Evolutionary conservation across 2,329 filamentous ascomycete species (phyloP).

Genomic region (Beauveria asiatica): DNA sequence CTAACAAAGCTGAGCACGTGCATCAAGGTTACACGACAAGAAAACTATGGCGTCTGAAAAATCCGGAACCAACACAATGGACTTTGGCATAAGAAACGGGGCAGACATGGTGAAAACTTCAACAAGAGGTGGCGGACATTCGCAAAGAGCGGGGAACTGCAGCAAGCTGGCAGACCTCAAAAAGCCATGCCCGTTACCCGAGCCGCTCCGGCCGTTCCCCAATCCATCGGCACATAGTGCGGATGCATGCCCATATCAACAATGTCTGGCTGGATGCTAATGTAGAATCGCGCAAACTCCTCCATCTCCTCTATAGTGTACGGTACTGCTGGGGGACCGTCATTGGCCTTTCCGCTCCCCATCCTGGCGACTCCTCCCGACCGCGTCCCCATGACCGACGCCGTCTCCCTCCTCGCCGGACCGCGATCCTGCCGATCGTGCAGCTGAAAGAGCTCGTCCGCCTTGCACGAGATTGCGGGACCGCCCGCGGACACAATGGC

Average conservation of each 20-base stretch:
- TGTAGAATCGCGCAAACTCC: neutral
- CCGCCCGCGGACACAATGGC: slow-evolving; percentile 20
- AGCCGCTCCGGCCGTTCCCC: neutral
- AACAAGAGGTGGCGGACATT: no score
- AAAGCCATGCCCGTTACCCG: neutral
- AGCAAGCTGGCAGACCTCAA: neutral
- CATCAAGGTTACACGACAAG: no score
- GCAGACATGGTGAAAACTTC: no score
- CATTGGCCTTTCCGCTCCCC: neutral
- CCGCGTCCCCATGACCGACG: neutral
- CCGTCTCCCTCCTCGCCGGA: neutral
- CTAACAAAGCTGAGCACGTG: no score
- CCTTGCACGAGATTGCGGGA: slow-evolving; percentile 16
- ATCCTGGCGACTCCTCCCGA: neutral
- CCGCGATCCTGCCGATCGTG: neutral
- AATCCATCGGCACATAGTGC: neutral
- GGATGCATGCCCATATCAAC: neutral
- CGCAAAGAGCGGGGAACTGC: no score
- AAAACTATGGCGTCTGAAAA: no score
- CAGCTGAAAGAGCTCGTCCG: neutral
- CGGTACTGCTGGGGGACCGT: neutral
- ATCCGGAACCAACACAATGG: no score
- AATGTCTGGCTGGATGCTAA: neutral
- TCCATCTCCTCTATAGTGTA: neutral
- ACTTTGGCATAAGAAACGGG: no score